Percentiles rank a stretch among this genome's conserved stretches.
These are phyloP conservation scores for Calonectria pteridis DNA, from an alignment of 2,329 filamentous ascomycete species.

Conservation along the genomic window DNA sequence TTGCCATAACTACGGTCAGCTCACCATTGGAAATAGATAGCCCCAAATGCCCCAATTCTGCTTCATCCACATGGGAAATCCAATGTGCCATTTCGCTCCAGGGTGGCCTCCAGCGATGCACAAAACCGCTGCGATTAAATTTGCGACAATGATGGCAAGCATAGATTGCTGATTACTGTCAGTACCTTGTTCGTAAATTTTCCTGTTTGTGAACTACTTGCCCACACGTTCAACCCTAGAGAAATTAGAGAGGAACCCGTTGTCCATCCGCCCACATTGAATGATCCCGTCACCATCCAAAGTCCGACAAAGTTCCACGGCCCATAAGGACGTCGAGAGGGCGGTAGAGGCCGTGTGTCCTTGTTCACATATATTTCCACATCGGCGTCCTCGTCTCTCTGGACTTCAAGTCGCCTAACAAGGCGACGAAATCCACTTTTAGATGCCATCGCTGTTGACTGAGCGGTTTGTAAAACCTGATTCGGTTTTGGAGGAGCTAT, in stretches of 20 bases:
- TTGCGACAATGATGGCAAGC: slow-evolving; percentile 42
- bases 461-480: not conserved
- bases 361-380: slow-evolving; percentile 45
- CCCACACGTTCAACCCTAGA: slow-evolving; percentile 43
- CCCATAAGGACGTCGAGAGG: slow-evolving; percentile 46
- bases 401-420: slow-evolving; percentile 33
- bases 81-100: slow-evolving; percentile 46
- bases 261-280: slow-evolving; percentile 51
- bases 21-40: slow-evolving; percentile 42
- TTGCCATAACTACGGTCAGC: not conserved
- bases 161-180: slow-evolving; percentile 34
- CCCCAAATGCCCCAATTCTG: slow-evolving; percentile 45
- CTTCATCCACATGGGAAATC: slow-evolving; percentile 44
- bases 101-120: slow-evolving; percentile 43
- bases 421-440: not conserved
- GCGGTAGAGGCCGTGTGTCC: slow-evolving; percentile 46
- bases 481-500: not conserved
- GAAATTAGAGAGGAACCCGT: slow-evolving; percentile 47
- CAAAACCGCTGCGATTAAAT: slow-evolving; percentile 41
- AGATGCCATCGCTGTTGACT: not conserved
- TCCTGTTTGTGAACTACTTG: not conserved
- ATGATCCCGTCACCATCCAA: slow-evolving; percentile 50
- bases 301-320: slow-evolving; percentile 49
- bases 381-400: slow-evolving; percentile 39
- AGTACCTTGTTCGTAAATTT: not conserved